A percentile compares a stretch with the other conserved stretches of the same genome.
Evolutionary conservation across 2,329 filamentous ascomycete species (phyloP).

Genomic region (Chrysoporthe puriensis): DNA sequence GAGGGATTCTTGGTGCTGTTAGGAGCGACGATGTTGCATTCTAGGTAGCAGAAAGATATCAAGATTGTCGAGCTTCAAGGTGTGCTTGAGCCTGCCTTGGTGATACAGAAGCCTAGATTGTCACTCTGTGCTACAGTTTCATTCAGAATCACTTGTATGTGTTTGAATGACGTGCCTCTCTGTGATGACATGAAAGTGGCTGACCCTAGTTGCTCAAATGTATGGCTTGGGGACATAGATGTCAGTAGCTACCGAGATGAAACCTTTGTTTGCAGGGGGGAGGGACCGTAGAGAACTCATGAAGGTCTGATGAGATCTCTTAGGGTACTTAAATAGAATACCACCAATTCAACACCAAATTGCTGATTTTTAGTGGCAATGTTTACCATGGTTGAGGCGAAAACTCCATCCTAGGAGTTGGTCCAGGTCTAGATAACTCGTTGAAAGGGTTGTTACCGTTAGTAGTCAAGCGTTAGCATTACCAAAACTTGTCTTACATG

Average conservation of each 20-base stretch:
- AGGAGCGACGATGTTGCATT: slow-evolving; percentile 10
- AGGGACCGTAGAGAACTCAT: background rate
- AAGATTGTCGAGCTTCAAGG: slow-evolving; percentile 6
- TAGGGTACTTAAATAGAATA: slow-evolving; percentile 17
- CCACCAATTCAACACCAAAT: background rate
- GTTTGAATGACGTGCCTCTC: slow-evolving; percentile 21
- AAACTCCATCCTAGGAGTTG: slow-evolving; percentile 17
- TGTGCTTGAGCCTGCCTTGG: slow-evolving; percentile 7
- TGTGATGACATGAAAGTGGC: slow-evolving; percentile 19
- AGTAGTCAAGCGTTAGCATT: background rate
- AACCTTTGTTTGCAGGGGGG: background rate
- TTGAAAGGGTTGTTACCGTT: slow-evolving; percentile 1
- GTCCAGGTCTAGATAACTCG: slow-evolving; percentile 22
- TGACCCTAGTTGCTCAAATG: slow-evolving; percentile 20
- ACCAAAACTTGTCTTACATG: background rate
- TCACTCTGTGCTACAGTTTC: slow-evolving; percentile 16
- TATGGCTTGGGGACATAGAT: background rate
- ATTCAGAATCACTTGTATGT: slow-evolving; percentile 13
- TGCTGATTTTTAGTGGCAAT: slow-evolving; percentile 17
- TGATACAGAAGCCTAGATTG: slow-evolving; percentile 23
- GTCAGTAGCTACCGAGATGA: background rate
- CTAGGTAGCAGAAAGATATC: slow-evolving; percentile 22
- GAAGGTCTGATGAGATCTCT: slow-evolving; percentile 15
- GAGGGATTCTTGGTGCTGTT: slow-evolving; percentile 9
- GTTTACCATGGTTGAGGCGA: slow-evolving; percentile 17